phyloP scores from a whole-genome alignment of 257 asterid species.

The Capsicum baccatum region DNA sequence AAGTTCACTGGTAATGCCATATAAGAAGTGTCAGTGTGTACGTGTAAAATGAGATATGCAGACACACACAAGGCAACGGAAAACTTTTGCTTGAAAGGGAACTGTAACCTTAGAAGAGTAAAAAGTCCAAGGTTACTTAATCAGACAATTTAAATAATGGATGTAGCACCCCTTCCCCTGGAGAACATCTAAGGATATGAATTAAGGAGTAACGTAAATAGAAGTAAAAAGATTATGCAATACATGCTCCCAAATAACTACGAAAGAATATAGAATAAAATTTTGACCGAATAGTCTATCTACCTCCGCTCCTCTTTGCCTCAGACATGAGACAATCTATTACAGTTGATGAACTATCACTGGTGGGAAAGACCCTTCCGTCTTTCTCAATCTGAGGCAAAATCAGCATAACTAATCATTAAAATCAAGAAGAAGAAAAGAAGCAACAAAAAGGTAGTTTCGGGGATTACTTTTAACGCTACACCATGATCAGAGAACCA shows the following conservation, averaged over 20 bases:
- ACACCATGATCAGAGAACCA: conserved; percentile 92
- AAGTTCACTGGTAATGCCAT: neutral
- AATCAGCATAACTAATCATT: conserved; percentile 34
- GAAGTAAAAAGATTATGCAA: neutral
- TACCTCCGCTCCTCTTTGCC: conserved; percentile 84
- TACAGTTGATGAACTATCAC: conserved; percentile 79
- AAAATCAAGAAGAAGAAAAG: conserved; percentile 8
- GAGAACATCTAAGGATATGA: neutral
- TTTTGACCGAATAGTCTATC: conserved; percentile 28
- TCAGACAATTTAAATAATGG: neutral
- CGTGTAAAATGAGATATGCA: neutral
- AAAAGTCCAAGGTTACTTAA: conserved; percentile 16
- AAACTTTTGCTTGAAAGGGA: neutral
- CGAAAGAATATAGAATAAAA: neutral
- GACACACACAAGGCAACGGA: neutral
- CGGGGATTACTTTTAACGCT: conserved; percentile 62
- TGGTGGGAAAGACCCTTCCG: conserved; percentile 94
- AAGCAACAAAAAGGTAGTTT: conserved; percentile 28
- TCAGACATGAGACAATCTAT: conserved; percentile 86
- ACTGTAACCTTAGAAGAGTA: neutral
- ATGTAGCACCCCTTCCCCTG: neutral
- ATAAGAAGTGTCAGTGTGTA: neutral
- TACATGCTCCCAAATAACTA: neutral
- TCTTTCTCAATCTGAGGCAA: conserved; percentile 75
- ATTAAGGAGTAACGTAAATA: neutral